phyloP scores from a whole-genome alignment of 2,329 filamentous ascomycete species.

The Cercospora sojina region DNA sequence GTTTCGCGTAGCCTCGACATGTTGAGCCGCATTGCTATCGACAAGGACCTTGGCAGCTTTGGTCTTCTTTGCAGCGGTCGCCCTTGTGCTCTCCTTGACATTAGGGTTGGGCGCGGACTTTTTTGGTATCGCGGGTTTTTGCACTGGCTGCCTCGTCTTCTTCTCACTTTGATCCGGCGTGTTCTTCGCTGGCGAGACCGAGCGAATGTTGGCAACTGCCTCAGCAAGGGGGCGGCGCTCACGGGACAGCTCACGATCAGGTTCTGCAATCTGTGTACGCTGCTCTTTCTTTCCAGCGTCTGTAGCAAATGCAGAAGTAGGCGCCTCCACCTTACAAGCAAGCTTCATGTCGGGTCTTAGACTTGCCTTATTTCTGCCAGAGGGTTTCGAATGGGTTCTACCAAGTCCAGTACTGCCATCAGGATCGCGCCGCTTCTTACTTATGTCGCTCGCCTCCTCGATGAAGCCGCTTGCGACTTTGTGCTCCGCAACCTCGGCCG shows the following conservation, averaged over 20 bases:
- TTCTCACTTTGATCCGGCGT: neutral
- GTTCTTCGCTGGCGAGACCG: constrained; percentile 7
- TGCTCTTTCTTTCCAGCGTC: neutral
- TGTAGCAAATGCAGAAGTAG: neutral
- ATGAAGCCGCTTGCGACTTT: constrained; percentile 28
- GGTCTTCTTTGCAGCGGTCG: neutral
- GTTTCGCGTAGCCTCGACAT: neutral
- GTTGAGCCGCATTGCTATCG: neutral
- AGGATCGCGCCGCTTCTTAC: constrained; percentile 25
- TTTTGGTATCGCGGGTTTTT: neutral
- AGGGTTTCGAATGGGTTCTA: neutral
- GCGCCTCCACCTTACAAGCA: neutral
- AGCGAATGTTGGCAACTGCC: neutral
- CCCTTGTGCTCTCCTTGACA: neutral
- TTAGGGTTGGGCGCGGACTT: neutral
- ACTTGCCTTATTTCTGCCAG: neutral
- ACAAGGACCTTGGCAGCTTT: neutral
- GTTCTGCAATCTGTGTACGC: neutral
- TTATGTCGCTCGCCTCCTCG: constrained; percentile 29
- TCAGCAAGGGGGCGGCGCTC: constrained; percentile 1
- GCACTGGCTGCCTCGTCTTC: neutral
- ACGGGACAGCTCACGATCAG: neutral
- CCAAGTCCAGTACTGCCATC: neutral
- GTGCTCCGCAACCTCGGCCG: constrained; percentile 25
- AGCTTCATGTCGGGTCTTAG: neutral